Conservation (phyloP, 2,329 filamentous ascomycete genomes). For the Cladosporium phlei region DNA sequence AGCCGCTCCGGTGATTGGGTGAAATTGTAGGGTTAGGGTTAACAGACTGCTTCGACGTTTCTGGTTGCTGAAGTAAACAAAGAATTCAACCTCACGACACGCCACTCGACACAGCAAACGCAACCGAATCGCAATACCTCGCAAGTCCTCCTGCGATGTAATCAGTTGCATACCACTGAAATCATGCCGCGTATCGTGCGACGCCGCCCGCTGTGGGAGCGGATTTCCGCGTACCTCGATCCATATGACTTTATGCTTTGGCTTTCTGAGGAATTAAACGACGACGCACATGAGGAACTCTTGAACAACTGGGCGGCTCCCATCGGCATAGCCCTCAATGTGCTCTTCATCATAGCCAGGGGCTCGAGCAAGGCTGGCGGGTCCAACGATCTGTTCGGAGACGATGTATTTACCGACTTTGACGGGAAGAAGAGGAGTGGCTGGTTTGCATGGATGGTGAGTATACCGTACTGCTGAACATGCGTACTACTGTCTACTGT, state of each 20-base stretch:
- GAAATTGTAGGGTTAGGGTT: no score
- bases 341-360: constrained; percentile 74
- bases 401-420: constrained; percentile 82
- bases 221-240: constrained; percentile 74
- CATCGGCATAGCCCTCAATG: constrained; percentile 70
- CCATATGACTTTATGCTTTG: constrained; percentile 86
- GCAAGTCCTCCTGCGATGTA: no score
- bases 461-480: constrained; percentile 30
- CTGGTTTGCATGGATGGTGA: constrained; percentile 64
- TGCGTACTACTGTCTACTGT: constrained; percentile 48
- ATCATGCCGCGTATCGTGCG: constrained; percentile 76
- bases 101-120: no score
- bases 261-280: constrained; percentile 88
- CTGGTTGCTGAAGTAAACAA: no score
- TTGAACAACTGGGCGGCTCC: constrained; percentile 68
- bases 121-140: no score
- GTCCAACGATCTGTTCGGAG: constrained; percentile 37
- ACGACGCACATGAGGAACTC: constrained; percentile 80
- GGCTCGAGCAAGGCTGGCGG: constrained; percentile 50
- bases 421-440: constrained; percentile 47
- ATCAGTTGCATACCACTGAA: not conserved
- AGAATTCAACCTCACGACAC: no score
- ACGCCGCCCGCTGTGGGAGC: constrained; percentile 71
- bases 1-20: no score
- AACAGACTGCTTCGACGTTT: no score